These are phyloP conservation scores for Avena sativa DNA, from an alignment of 176 grass and related monocot genomes.

Conservation along the genomic window DNA sequence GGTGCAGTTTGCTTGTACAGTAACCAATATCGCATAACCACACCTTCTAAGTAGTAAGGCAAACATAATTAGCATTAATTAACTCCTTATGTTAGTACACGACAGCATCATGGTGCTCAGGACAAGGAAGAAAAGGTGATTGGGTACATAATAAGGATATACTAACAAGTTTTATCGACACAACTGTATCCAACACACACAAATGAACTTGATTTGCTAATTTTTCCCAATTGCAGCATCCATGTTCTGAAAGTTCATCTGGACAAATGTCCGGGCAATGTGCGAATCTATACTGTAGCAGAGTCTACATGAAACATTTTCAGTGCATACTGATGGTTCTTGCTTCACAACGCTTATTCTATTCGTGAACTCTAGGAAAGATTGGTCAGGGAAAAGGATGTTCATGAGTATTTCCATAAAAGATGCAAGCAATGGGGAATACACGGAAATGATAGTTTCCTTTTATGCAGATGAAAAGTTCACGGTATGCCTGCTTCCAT, in stretches of 20 bases:
- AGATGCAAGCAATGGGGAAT: background rate
- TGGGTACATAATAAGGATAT: background rate
- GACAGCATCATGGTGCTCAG: background rate
- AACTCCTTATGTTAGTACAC: background rate
- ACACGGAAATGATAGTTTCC: background rate
- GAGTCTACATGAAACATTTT: slow-evolving; percentile 80
- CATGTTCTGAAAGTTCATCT: slow-evolving; percentile 79
- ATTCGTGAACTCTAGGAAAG: slow-evolving; percentile 54
- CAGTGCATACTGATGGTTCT: slow-evolving; percentile 50
- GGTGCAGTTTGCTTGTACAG: background rate
- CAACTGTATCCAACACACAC: slow-evolving; percentile 8
- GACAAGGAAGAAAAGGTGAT: background rate
- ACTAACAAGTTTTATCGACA: background rate
- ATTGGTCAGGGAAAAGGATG: background rate
- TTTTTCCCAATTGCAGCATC: slow-evolving; percentile 63
- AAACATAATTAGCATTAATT: background rate
- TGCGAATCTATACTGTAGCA: slow-evolving; percentile 82
- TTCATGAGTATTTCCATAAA: background rate
- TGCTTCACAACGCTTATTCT: slow-evolving; percentile 61
- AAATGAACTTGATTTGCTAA: slow-evolving; percentile 50
- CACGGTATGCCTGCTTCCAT: background rate
- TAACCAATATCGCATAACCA: background rate
- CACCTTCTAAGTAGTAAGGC: background rate
- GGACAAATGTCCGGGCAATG: slow-evolving; percentile 83
- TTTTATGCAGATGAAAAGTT: background rate